Evolutionary conservation across 768 basidiomycete species (phyloP).

Genomic region (Baorangia bicolor): DNA sequence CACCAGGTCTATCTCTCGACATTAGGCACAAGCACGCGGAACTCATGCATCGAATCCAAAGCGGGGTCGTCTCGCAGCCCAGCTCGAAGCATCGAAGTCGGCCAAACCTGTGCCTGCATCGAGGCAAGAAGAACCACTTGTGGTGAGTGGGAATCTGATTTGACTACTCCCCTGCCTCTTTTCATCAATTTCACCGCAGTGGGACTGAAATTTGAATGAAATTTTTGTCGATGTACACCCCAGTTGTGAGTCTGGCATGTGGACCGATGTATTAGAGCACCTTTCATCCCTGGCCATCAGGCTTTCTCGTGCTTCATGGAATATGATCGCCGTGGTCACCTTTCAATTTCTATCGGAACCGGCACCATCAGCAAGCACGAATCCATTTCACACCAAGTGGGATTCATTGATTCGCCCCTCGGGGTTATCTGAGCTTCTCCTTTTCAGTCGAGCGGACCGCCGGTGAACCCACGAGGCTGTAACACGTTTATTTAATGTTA

Average conservation of each 20-base stretch:
- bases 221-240: conserved; percentile 21
- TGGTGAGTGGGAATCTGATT: conserved; percentile 39
- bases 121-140: conserved; percentile 40
- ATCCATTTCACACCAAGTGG: conserved; percentile 21
- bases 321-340: conserved; percentile 31
- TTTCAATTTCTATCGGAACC: conserved; percentile 35
- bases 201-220: conserved; percentile 38
- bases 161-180: conserved; percentile 19
- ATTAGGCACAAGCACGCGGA: conserved; percentile 43
- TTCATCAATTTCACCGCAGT: conserved; percentile 37
- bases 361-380: conserved; percentile 24
- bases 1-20: conserved; percentile 15
- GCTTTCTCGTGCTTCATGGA: conserved; percentile 34
- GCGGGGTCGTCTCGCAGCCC: conserved; percentile 42
- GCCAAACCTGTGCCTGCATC: conserved; percentile 37
- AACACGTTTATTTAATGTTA: conserved; percentile 35
- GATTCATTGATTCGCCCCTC: conserved; percentile 32
- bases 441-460: conserved; percentile 20
- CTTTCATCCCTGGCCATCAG: conserved; percentile 31
- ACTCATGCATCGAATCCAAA: conserved; percentile 45
- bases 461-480: conserved; percentile 30
- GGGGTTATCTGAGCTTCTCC: conserved; percentile 28
- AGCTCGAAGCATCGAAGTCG: conserved; percentile 41
- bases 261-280: conserved; percentile 17
- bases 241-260: conserved; percentile 25